Evolutionary conservation across 1,284 basidiomycete species (phyloP).

Genomic region (Moesziomyces aphidis): DNA sequence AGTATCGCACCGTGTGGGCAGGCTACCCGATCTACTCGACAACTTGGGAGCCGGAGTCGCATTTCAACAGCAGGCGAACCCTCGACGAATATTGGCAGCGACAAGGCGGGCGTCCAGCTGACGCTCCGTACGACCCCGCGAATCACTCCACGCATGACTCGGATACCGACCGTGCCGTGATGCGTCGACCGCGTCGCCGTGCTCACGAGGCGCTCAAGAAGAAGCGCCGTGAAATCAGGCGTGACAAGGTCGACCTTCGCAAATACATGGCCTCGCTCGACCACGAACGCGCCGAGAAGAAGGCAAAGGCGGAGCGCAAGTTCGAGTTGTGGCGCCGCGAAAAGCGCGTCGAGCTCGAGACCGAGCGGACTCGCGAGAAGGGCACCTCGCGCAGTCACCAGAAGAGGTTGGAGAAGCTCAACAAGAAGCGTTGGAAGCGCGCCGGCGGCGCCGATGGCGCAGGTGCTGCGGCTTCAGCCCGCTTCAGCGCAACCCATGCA

Average conservation of each 20-base stretch:
- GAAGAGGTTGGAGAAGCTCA: slow-evolving; percentile 21
- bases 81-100: slow-evolving; percentile 39
- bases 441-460: slow-evolving; percentile 1
- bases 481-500: slow-evolving; percentile 5
- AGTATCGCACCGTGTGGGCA: slow-evolving; percentile 39
- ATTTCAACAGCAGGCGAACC: slow-evolving; percentile 25
- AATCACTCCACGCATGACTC: slow-evolving; percentile 22
- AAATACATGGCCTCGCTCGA: slow-evolving; percentile 22
- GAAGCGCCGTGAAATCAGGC: slow-evolving; percentile 28
- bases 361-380: slow-evolving; percentile 18
- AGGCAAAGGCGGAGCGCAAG: slow-evolving; percentile 11
- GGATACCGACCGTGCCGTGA: slow-evolving; percentile 35
- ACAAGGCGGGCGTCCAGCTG: slow-evolving; percentile 32
- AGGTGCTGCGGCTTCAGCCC: slow-evolving; percentile 15
- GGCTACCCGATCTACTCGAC: slow-evolving; percentile 41
- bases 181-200: slow-evolving; percentile 27
- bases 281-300: slow-evolving; percentile 4
- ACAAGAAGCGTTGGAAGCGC: slow-evolving; percentile 20
- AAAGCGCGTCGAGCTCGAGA: slow-evolving; percentile 15
- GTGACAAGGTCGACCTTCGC: slow-evolving; percentile 25
- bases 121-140: slow-evolving; percentile 6
- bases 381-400: slow-evolving; percentile 22
- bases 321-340: slow-evolving; percentile 16
- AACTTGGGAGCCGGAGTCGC: slow-evolving; percentile 34
- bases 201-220: slow-evolving; percentile 37